These are phyloP conservation scores for Colletotrichum incanum DNA, from an alignment of 2,329 filamentous ascomycete genomes.

Conservation along the genomic window DNA sequence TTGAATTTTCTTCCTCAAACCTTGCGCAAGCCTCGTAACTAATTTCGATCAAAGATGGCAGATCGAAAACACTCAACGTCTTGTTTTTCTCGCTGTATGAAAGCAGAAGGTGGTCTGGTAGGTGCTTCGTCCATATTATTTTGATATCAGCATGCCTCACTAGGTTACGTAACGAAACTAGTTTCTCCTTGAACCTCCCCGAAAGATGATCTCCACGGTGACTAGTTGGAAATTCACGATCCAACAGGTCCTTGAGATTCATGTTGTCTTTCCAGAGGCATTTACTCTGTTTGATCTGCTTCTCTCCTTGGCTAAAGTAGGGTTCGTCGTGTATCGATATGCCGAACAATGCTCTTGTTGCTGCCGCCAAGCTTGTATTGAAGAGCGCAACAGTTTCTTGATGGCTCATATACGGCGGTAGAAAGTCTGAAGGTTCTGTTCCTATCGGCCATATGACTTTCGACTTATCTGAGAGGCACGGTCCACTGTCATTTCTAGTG, in stretches of 20 bases:
- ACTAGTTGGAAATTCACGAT: background rate
- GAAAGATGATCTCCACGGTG: background rate
- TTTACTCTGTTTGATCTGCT: background rate
- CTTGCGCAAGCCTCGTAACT: background rate
- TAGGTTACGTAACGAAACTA: background rate
- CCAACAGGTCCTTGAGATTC: background rate
- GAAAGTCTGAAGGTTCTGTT: background rate
- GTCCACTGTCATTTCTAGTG: background rate
- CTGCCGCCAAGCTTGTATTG: background rate
- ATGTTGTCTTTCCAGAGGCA: background rate
- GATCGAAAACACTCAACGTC: background rate
- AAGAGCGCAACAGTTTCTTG: background rate
- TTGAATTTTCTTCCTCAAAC: background rate
- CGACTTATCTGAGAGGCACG: background rate
- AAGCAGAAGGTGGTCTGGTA: background rate
- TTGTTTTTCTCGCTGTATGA: background rate
- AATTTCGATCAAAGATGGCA: background rate
- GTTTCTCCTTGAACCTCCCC: background rate
- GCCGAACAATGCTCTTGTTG: background rate
- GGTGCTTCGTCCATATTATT: background rate
- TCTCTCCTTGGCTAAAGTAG: background rate
- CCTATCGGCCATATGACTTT: background rate
- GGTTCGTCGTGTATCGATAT: background rate
- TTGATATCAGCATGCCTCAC: background rate
- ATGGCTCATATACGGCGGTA: background rate